phyloP scores from a whole-genome alignment of 2,329 filamentous ascomycete species.

The Ophiocordyceps sinensis region DNA sequence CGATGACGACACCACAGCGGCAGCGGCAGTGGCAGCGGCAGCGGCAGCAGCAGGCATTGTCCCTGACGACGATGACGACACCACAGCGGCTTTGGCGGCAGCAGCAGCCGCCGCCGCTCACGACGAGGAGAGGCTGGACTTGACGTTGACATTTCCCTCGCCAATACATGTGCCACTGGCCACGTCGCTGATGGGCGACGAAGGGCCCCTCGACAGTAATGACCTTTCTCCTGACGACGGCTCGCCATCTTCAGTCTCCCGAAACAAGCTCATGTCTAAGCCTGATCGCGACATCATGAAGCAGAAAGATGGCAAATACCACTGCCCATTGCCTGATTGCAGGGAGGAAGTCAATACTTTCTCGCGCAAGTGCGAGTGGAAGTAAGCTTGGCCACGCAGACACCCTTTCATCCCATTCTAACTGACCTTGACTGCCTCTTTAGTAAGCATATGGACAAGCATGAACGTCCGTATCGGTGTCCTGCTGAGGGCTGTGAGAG shows the following conservation, averaged over 20 bases:
- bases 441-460: slow-evolving; percentile 98
- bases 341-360: slow-evolving; percentile 51
- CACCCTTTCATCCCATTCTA: background rate
- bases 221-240: slow-evolving; percentile 16
- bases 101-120: slow-evolving; percentile 16
- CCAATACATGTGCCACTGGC: slow-evolving; percentile 17
- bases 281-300: slow-evolving; percentile 42
- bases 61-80: slow-evolving; percentile 16
- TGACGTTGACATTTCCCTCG: slow-evolving; percentile 19
- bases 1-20: no score
- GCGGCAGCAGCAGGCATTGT: slow-evolving; percentile 19
- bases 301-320: slow-evolving; percentile 60
- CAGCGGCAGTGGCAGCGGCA: no score
- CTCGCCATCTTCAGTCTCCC: slow-evolving; percentile 18
- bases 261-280: slow-evolving; percentile 41
- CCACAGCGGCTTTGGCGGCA: background rate
- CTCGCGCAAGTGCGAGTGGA: slow-evolving; percentile 82
- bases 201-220: slow-evolving; percentile 18
- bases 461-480: slow-evolving; percentile 87
- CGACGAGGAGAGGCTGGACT: slow-evolving; percentile 24
- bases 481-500: slow-evolving; percentile 73
- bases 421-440: background rate
- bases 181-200: slow-evolving; percentile 15
- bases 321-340: slow-evolving; percentile 60
- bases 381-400: slow-evolving; percentile 40